Evolutionary conservation across 305 asterid species (phyloP).

Genomic region (Striga hermonthica): DNA sequence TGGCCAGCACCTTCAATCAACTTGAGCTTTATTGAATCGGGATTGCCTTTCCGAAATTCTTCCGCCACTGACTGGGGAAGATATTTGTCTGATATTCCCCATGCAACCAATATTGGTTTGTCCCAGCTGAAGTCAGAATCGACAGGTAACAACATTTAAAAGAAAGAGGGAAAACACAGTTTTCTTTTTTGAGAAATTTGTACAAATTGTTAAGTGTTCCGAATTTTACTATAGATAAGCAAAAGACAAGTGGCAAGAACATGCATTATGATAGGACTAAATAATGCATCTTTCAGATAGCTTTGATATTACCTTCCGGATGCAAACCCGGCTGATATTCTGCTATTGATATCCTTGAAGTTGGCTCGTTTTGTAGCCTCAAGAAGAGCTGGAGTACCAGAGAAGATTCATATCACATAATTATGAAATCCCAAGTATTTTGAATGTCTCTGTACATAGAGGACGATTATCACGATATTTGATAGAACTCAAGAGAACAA

Average conservation of each 20-base stretch:
- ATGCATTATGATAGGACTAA: neutral
- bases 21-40: slow-evolving; percentile 52
- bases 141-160: neutral
- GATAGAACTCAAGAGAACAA: slow-evolving; percentile 7
- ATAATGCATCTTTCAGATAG: neutral
- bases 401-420: neutral
- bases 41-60: slow-evolving; percentile 69
- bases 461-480: neutral
- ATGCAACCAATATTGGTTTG: slow-evolving; percentile 65
- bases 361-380: slow-evolving; percentile 75
- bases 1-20: slow-evolving; percentile 97
- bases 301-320: slow-evolving; percentile 66
- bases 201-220: neutral
- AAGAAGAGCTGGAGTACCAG: slow-evolving; percentile 65
- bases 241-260: neutral
- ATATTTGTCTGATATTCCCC: slow-evolving; percentile 97
- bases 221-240: neutral
- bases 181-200: neutral
- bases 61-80: slow-evolving; percentile 86
- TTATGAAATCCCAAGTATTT: neutral
- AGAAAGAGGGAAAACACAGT: neutral
- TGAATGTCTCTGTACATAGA: neutral
- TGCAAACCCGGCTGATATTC: slow-evolving; percentile 74
- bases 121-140: slow-evolving; percentile 62
- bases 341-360: slow-evolving; percentile 55